phyloP scores from a whole-genome alignment of 768 basidiomycete species.

The Kwoniella mangroviensis region DNA sequence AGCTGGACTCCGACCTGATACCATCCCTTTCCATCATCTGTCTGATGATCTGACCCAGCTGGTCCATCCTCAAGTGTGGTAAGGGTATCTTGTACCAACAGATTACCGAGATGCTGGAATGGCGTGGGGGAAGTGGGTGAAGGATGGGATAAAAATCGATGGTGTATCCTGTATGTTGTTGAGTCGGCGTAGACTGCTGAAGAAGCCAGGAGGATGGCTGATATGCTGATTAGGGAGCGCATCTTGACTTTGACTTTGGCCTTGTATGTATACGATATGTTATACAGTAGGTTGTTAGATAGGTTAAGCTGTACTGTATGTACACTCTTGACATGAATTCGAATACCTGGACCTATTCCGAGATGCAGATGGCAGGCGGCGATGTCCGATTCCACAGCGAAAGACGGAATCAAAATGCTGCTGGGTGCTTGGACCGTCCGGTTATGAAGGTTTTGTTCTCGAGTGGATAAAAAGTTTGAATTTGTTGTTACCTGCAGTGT shows the following conservation, averaged over 20 bases:
- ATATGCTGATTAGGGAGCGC: background rate
- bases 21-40: slow-evolving; percentile 35
- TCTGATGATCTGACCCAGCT: background rate
- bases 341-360: background rate
- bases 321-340: background rate
- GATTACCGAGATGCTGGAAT: slow-evolving; percentile 7
- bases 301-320: background rate
- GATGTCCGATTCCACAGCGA: background rate
- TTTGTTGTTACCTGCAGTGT: too few relatives aligned
- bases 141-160: slow-evolving; percentile 22
- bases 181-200: background rate
- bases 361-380: slow-evolving; percentile 7
- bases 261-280: too few relatives aligned
- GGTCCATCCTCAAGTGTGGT: background rate
- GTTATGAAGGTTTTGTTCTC: slow-evolving; percentile 3
- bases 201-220: background rate
- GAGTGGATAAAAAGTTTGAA: too few relatives aligned
- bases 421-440: background rate
- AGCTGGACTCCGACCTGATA: slow-evolving; percentile 39
- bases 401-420: slow-evolving; percentile 10
- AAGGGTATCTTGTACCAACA: background rate
- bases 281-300: background rate
- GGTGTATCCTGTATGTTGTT: slow-evolving; percentile 14
- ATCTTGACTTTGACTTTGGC: background rate
- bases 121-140: background rate